These are phyloP conservation scores for Paraurostyla sp. DNA, from an alignment of 73 alveolate genomes.

Conservation along the genomic window DNA sequence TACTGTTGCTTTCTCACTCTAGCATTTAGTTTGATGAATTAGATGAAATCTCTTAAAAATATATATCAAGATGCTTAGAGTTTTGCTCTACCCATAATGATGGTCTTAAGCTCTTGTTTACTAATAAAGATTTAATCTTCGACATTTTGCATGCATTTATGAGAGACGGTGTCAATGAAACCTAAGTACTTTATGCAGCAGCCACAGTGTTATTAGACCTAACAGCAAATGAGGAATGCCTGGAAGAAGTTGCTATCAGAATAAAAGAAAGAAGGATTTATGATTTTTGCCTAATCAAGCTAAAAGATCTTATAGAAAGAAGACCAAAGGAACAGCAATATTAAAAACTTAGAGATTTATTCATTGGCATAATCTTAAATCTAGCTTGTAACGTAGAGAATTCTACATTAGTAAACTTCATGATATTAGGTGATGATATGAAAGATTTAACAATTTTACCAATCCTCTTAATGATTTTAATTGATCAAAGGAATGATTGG, in stretches of 20 bases:
- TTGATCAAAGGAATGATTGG: slow-evolving; percentile 64
- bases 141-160: not conserved
- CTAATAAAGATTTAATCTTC: not conserved
- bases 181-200: slow-evolving; percentile 43
- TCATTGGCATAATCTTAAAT: slow-evolving; percentile 59
- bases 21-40: not conserved
- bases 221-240: slow-evolving; percentile 60
- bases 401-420: not conserved
- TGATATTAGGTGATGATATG: not conserved
- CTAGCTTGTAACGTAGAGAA: slow-evolving; percentile 65
- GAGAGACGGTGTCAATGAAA: not conserved
- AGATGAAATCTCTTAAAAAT: not conserved
- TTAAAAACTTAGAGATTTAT: slow-evolving; percentile 50
- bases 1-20: not conserved
- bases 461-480: not conserved
- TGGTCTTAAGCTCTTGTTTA: slow-evolving; percentile 36
- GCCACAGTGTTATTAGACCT: slow-evolving; percentile 70
- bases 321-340: not conserved
- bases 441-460: not conserved
- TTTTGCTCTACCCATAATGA: slow-evolving; percentile 51
- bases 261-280: not conserved
- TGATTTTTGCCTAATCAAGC: not conserved
- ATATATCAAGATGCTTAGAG: slow-evolving; percentile 53
- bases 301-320: not conserved
- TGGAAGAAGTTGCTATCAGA: slow-evolving; percentile 51